Base-by-base conservation (phyloP, 2,329 filamentous ascomycete genomes). In the Fusarium proliferatum region DNA sequence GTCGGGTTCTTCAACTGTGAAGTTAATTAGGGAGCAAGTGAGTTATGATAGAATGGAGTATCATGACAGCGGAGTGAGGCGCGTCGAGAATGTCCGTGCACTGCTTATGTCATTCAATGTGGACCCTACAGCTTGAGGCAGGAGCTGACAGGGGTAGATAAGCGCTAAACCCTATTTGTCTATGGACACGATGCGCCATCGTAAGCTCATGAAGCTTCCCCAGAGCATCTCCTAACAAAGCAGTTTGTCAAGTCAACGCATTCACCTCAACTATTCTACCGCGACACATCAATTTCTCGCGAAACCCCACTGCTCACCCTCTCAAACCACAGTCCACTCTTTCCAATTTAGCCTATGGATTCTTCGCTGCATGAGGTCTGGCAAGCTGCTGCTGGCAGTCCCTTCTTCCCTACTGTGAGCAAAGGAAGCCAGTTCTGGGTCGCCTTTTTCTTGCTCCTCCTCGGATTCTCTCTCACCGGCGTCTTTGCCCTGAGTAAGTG, bases 371-470 rank as follows among this genome's bases (percentile, higher is more conserved):
- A 92, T 85, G 91, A 96, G 84, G 89, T 97, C 86, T 98, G 96
- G 96, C 93, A 97, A 88, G 93, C 94, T 88, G 94, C 95, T 86
- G 90, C 93, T 84, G 90, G 91, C 88, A 93, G 91, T 86, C 94
- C 95, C 72, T 98, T 96, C 86, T 85, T 91, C 78, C 95, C 96
- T 71, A 82, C 90, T 65, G 85, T 98, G 79, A 89, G 89, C 82
- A 98, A 98, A 86, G 89, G 91, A 80, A 91, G 86, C 81, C 96
- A 98, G 78, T 96, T 98, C 86, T 85, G 89, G 76, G 86, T 97
- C 75, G 95, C 91, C 80, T 96, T 95, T 84, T 81, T 87, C 62
- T 88, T 98, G 69, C 87, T 98, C 68, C 80, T 94, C 36, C 80
- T 92, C 69, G 94, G 94, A 83, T 80, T 97, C 73, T 81, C 92